Evolutionary conservation across 2,329 filamentous ascomycete genomes (phyloP).

Genomic region (Pleoardoris graminearum): DNA sequence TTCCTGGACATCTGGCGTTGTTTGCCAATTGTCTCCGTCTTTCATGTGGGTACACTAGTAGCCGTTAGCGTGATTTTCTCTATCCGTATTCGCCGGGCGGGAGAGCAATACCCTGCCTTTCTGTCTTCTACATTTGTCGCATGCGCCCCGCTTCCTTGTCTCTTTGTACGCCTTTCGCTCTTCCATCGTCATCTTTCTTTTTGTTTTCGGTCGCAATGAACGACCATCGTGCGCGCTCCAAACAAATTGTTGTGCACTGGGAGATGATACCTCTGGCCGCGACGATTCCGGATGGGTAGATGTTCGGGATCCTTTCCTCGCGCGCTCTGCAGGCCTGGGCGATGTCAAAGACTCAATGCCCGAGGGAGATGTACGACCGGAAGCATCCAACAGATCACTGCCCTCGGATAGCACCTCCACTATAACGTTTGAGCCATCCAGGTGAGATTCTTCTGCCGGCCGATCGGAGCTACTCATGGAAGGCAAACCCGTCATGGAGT

Average conservation of each 20-base stretch:
- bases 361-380: slow-evolving; percentile 9
- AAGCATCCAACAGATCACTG: slow-evolving; percentile 6
- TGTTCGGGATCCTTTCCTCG: neutral
- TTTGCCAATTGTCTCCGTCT: neutral
- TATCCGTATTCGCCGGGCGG: too few species aligned
- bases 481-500: neutral
- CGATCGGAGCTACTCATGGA: neutral
- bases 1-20: neutral
- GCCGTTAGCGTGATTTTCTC: too few species aligned
- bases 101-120: slow-evolving; percentile 30
- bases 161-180: slow-evolving; percentile 31
- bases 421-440: neutral
- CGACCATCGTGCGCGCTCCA: slow-evolving; percentile 29
- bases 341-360: slow-evolving; percentile 3
- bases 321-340: slow-evolving; percentile 2
- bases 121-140: slow-evolving; percentile 27
- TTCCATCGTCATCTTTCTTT: slow-evolving; percentile 31
- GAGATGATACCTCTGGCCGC: neutral
- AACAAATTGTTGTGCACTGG: slow-evolving; percentile 24
- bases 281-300: neutral
- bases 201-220: slow-evolving; percentile 26
- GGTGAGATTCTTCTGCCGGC: neutral
- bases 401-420: neutral
- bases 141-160: slow-evolving; percentile 33
- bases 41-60: slow-evolving; percentile 19